These are phyloP conservation scores for Gossypium mustelinum DNA, from an alignment of 345 rosid species.

Conservation along the genomic window DNA sequence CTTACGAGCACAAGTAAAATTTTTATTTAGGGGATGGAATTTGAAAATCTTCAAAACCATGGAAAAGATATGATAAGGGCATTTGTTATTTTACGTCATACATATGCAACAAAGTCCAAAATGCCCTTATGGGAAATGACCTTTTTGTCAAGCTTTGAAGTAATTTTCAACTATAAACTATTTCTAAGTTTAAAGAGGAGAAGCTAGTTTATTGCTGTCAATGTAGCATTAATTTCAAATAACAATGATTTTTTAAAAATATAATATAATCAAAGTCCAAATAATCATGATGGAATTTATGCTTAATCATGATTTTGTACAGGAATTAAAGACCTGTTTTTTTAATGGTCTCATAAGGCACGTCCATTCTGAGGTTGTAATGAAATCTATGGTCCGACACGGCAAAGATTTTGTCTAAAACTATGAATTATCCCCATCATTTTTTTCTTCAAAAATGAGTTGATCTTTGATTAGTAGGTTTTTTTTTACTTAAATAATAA, in stretches of 20 bases:
- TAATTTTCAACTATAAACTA: background rate
- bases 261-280: too few relatives aligned
- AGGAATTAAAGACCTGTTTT: background rate
- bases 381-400: background rate
- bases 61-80: too few relatives aligned
- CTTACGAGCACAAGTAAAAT: background rate
- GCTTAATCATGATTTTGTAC: too few relatives aligned
- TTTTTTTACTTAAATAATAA: background rate
- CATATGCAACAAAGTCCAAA: background rate
- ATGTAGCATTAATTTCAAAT: too few relatives aligned
- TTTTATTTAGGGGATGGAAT: too few relatives aligned
- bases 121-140: background rate
- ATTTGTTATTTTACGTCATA: background rate
- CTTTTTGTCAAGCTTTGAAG: background rate
- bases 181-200: background rate
- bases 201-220: too few relatives aligned
- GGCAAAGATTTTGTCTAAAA: conserved; percentile 2
- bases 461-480: background rate
- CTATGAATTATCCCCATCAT: background rate
- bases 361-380: background rate
- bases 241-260: too few relatives aligned
- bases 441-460: background rate
- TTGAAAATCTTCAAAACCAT: too few relatives aligned
- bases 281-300: too few relatives aligned
- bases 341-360: background rate